Percentiles rank a stretch among this genome's conserved stretches.
phyloP scores from a whole-genome alignment of 768 basidiomycete species.

The Tricholoma flavovirens region DNA sequence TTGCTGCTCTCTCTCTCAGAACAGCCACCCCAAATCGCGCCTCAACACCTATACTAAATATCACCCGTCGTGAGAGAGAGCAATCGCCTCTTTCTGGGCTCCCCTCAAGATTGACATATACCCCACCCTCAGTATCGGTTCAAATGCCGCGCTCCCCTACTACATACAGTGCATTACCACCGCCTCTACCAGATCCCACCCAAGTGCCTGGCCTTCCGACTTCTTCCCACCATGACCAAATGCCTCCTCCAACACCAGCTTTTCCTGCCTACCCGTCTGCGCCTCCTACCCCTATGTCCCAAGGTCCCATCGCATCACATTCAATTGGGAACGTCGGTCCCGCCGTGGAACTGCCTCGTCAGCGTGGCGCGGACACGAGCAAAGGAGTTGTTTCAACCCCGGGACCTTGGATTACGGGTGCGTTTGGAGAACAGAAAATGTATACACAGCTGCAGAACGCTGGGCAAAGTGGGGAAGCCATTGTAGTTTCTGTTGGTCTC shows the following conservation, averaged over 20 bases:
- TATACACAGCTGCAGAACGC: conserved; percentile 23
- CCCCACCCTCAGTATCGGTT: conserved; percentile 26
- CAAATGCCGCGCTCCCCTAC: conserved; percentile 46
- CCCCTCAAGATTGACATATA: conserved; percentile 27
- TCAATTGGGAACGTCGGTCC: conserved; percentile 45
- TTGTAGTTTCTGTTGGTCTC: conserved; percentile 67
- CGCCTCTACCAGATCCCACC: conserved; percentile 11
- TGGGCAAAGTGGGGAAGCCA: conserved; percentile 42
- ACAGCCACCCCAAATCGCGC: conserved; percentile 14
- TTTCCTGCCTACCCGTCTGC: conserved; percentile 63
- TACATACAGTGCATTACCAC: conserved; percentile 46
- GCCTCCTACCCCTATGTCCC: conserved; percentile 49
- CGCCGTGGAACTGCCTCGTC: conserved; percentile 64
- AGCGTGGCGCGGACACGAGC: conserved; percentile 38
- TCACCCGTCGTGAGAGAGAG: conserved; percentile 17
- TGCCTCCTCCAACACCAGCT: conserved; percentile 56
- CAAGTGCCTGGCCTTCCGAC: conserved; percentile 2
- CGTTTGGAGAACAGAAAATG: conserved; percentile 35
- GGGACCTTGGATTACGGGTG: conserved; percentile 43
- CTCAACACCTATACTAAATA: conserved; percentile 19
- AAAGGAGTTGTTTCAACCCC: conserved; percentile 44
- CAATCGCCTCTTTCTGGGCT: conserved; percentile 19
- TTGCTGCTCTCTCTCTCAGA: conserved; percentile 24
- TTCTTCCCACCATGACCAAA: conserved; percentile 8
- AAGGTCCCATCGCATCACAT: conserved; percentile 49